Evolutionary conservation across 2,329 filamentous ascomycete genomes (phyloP), one percentile per base, ranked within the genome.

Genomic region (Tothia fuscella): DNA sequence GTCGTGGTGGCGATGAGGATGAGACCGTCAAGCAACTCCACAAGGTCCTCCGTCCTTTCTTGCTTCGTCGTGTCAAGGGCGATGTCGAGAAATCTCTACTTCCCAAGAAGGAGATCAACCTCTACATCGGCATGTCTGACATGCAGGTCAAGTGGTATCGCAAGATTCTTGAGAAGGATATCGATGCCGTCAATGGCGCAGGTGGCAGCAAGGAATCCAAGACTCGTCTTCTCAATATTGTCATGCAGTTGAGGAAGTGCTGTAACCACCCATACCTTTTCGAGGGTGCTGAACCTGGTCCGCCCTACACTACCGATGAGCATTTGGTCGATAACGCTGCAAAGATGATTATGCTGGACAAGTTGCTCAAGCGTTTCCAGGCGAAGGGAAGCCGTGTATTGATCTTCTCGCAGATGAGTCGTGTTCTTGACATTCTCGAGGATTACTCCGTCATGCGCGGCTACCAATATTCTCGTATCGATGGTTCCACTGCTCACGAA

Each of bases 71-170:
- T 62, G 91, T 98, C 53, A 98, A 98, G 72, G 84, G 78, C 49
- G 91, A 98, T 59, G 91, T 98, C 4, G 91, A 98, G 61, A 98
- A 98, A 73, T 96, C 89, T 56, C 68, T 98, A 47, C 65, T 96
- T 40, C 91, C 91, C 2, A 98, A 98, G 71, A 95, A 96, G 62
- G 91, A 98, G 60, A 68, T 96, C 55, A 98, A 98, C 50, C 65
- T 98, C 21, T 98, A 96, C 57, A 81, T 98, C 50, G 91, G 89
- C 50, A 95, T 98, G 89, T 88, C 91, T 1, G 88, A 95, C 44
- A 98, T 98, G 91, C 91, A 98, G 60, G 76, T 95, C 51, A 93
- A 91, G 57, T 98, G 91, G 89, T 98, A 98, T 58, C 83, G 94
- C 61, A 96, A 95, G 67, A 98, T 98, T 52, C 69, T 98, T 3